Conservation (phyloP, 164 flowering plant genomes). For the Chloranthus sessilifolius region DNA sequence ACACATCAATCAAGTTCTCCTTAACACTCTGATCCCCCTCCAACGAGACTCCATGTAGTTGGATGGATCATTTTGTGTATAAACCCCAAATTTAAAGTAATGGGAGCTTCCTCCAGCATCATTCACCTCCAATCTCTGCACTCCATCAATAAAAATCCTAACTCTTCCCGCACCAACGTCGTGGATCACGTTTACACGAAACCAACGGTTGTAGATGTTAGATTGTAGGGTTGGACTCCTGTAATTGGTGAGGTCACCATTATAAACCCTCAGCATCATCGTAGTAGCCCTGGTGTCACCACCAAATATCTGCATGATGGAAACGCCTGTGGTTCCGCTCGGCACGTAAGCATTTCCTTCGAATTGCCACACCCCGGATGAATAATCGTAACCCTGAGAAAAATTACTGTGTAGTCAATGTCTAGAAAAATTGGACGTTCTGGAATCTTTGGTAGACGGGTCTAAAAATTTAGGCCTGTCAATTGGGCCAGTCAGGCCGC, state of each 20-base stretch:
- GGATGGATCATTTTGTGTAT: slow-evolving; percentile 19
- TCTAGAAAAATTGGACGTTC: no score
- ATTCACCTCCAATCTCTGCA: slow-evolving; percentile 9
- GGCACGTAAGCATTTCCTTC: slow-evolving; percentile 21
- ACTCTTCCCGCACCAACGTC: slow-evolving; percentile 21
- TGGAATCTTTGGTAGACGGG: no score
- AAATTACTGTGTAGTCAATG: background rate
- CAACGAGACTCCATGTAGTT: slow-evolving; percentile 39
- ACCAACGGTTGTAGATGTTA: slow-evolving; percentile 28
- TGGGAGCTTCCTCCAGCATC: slow-evolving; percentile 22
- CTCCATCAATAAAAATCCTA: slow-evolving; percentile 26
- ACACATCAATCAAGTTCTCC: no score
- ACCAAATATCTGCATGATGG: slow-evolving; percentile 18
- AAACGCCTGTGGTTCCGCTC: slow-evolving; percentile 19
- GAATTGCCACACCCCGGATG: slow-evolving; percentile 32
- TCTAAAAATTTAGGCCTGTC: no score
- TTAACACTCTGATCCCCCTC: slow-evolving; percentile 29
- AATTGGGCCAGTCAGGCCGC: no score
- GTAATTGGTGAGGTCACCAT: slow-evolving; percentile 15
- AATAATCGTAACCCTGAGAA: slow-evolving; percentile 31
- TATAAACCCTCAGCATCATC: slow-evolving; percentile 12
- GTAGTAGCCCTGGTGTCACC: slow-evolving; percentile 6
- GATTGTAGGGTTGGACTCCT: background rate
- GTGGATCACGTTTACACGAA: slow-evolving; percentile 32
- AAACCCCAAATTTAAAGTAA: slow-evolving; percentile 34